These are phyloP conservation scores for Aspergillus hiratsukae DNA, from an alignment of 2,329 filamentous ascomycete species.

Conservation along the genomic window DNA sequence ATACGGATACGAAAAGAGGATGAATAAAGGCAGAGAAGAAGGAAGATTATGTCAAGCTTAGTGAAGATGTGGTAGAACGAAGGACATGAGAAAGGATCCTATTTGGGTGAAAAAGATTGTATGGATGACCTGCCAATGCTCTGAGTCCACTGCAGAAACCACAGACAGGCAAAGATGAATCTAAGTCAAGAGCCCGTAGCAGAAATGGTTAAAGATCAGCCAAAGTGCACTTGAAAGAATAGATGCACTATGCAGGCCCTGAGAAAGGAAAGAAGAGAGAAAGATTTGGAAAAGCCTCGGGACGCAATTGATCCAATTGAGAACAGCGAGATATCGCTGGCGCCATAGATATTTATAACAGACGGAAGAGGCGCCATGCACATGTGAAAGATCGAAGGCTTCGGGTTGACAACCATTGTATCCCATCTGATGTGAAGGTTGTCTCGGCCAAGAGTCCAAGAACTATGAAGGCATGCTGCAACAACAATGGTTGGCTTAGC, in stretches of 20 bases:
- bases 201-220: neutral
- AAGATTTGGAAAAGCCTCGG: neutral
- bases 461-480: neutral
- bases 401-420: slow-evolving; percentile 3
- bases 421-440: slow-evolving; percentile 1
- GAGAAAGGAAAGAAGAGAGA: neutral
- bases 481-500: slow-evolving; percentile 10
- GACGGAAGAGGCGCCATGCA: neutral
- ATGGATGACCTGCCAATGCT: neutral
- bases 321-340: neutral
- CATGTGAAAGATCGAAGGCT: neutral
- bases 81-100: neutral
- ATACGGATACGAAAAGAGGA: neutral
- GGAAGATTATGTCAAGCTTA: neutral
- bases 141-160: neutral
- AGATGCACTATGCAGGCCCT: neutral
- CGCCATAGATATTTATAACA: neutral
- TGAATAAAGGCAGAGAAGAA: slow-evolving; percentile 5
- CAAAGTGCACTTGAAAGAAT: neutral
- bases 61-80: neutral
- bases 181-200: neutral
- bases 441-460: slow-evolving; percentile 7
- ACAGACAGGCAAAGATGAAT: neutral
- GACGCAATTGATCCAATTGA: neutral
- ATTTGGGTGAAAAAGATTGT: neutral